Conservation (phyloP, 1,139 yeast genomes). For the Keqinozyma sinolaborantium region DNA sequence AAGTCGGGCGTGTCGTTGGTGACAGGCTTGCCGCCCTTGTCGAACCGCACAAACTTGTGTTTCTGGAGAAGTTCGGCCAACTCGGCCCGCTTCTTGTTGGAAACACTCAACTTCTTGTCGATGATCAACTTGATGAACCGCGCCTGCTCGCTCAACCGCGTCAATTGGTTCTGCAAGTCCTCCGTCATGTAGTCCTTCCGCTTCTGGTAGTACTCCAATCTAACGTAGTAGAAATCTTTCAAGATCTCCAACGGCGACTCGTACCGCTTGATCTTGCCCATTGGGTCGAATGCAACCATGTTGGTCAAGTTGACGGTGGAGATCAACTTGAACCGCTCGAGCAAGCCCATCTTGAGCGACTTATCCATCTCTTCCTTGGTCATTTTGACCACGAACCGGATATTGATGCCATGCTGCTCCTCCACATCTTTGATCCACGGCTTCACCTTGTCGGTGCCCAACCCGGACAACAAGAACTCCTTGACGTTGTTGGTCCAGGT, state of each 20-base stretch:
- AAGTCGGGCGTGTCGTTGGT: constrained; percentile 15
- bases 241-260: constrained; percentile 73
- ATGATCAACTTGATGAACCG: constrained; percentile 88
- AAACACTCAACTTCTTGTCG: constrained; percentile 64
- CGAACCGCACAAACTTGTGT: constrained; percentile 72
- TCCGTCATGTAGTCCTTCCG: constrained; percentile 80
- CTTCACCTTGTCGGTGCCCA: constrained; percentile 67
- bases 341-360: constrained; percentile 67
- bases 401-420: constrained; percentile 84
- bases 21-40: constrained; percentile 60
- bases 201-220: constrained; percentile 86
- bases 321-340: constrained; percentile 78
- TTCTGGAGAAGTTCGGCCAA: constrained; percentile 62
- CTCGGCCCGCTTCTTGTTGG: constrained; percentile 67
- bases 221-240: constrained; percentile 77
- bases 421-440: constrained; percentile 95
- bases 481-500: constrained; percentile 92
- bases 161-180: constrained; percentile 69
- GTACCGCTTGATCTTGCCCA: constrained; percentile 83
- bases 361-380: constrained; percentile 80
- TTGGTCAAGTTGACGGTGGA: constrained; percentile 70
- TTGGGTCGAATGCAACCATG: constrained; percentile 96
- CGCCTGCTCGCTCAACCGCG: constrained; percentile 78
- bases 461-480: constrained; percentile 73
- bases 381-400: constrained; percentile 75